Percentiles rank a stretch among this genome's conserved stretches.
phyloP scores from a whole-genome alignment of 768 basidiomycete species.

The Pisolithus orientalis region DNA sequence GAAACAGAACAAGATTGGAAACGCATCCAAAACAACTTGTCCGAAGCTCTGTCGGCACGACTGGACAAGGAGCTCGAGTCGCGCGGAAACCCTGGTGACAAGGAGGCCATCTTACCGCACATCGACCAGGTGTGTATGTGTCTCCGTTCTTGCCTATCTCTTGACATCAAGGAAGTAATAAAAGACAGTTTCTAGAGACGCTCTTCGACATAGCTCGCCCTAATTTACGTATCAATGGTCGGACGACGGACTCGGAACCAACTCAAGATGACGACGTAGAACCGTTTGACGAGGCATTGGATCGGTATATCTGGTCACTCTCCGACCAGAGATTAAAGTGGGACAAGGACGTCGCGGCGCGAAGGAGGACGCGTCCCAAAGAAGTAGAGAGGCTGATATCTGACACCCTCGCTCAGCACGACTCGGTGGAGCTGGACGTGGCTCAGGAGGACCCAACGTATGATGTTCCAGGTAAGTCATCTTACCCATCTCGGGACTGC shows the following conservation, averaged over 20 bases:
- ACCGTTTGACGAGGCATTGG: constrained; percentile 81
- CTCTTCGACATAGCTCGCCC: constrained; percentile 58
- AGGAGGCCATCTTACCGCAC: constrained; percentile 43
- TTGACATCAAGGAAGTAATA: neutral
- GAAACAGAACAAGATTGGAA: constrained; percentile 65
- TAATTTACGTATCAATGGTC: constrained; percentile 78
- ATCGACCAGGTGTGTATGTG: constrained; percentile 41
- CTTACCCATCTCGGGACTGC: neutral
- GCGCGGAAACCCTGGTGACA: constrained; percentile 35
- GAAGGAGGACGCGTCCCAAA: constrained; percentile 55
- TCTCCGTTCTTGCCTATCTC: neutral
- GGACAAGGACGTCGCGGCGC: constrained; percentile 65
- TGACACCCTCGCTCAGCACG: constrained; percentile 33
- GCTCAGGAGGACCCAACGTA: constrained; percentile 5
- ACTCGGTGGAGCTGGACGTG: constrained; percentile 22
- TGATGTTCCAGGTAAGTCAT: constrained; percentile 8
- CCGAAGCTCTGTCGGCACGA: constrained; percentile 34
- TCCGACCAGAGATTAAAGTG: constrained; percentile 69
- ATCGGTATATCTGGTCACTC: constrained; percentile 75
- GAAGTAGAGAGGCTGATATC: constrained; percentile 41
- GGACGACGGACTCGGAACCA: constrained; percentile 57
- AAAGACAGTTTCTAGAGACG: constrained; percentile 50
- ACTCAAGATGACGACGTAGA: constrained; percentile 56
- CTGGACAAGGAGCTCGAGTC: constrained; percentile 44
- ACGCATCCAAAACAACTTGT: constrained; percentile 50